phyloP scores from a whole-genome alignment of 1,284 basidiomycete species.

The Leccinum fuscescens region DNA sequence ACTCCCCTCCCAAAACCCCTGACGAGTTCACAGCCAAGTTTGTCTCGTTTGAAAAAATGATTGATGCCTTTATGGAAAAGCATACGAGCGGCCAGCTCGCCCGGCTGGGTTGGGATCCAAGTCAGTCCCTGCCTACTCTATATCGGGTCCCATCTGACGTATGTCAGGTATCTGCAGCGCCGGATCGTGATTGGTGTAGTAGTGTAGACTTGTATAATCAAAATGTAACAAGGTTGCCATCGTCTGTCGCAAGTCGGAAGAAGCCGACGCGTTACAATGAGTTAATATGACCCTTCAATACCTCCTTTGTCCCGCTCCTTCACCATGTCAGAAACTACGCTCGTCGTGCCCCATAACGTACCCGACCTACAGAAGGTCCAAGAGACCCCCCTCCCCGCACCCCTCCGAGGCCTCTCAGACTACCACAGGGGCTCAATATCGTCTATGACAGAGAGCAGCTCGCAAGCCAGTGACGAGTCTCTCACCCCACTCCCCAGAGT shows the following conservation, averaged over 20 bases:
- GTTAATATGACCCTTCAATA: constrained; percentile 6
- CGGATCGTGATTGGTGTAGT: constrained; percentile 8
- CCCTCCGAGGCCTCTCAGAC: constrained; percentile 21
- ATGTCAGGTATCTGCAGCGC: constrained; percentile 4
- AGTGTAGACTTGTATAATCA: constrained; percentile 13
- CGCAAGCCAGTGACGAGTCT: constrained; percentile 38
- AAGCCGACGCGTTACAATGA: constrained; percentile 25
- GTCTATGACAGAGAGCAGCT: constrained; percentile 52
- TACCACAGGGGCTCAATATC: constrained; percentile 61
- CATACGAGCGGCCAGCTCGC: constrained; percentile 22
- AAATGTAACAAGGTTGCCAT: constrained; percentile 18
- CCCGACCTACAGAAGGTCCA: constrained; percentile 4
- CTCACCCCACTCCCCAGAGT: constrained; percentile 24
- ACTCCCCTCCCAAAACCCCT: constrained; percentile 17
- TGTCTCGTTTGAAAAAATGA: constrained; percentile 19
- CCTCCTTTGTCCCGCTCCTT: constrained; percentile 12
- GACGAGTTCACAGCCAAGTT: constrained; percentile 26
- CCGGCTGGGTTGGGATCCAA: constrained; percentile 28
- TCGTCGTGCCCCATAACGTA: constrained; percentile 17
- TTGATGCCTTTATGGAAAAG: constrained; percentile 21
- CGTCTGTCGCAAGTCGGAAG: constrained; percentile 17
- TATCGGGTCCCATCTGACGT: constrained; percentile 1
- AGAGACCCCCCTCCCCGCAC: constrained; percentile 8
- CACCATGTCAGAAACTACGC: constrained; percentile 15
- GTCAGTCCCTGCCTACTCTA: constrained; percentile 13